Evolutionary conservation across 768 basidiomycete species (phyloP).

Genomic region (Rhodotorula diobovata): DNA sequence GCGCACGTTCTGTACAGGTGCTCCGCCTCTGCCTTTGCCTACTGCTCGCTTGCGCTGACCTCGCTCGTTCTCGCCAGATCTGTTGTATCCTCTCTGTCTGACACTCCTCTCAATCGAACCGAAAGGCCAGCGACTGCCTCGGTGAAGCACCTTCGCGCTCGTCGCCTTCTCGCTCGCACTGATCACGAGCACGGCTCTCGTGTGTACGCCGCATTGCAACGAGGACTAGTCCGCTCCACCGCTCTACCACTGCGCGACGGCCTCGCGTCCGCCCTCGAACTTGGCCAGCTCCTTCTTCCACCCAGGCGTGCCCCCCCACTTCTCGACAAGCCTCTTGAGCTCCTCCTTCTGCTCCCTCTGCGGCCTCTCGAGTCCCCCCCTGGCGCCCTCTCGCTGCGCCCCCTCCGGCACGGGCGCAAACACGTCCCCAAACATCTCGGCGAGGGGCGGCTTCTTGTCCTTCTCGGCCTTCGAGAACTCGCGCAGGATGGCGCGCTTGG

Average conservation of each 20-base stretch:
- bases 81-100: no score
- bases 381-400: conserved; percentile 68
- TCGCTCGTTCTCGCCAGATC: neutral
- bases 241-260: conserved; percentile 35
- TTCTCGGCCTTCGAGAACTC: conserved; percentile 74
- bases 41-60: no score
- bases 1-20: no score
- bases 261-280: conserved; percentile 56
- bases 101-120: no score
- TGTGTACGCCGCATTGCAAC: no score
- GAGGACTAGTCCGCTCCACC: no score
- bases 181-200: no score
- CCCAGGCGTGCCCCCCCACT: conserved; percentile 71
- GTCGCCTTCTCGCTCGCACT: no score
- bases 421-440: conserved; percentile 77
- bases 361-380: conserved; percentile 63
- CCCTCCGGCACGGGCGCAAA: conserved; percentile 54
- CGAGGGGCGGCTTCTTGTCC: conserved; percentile 64
- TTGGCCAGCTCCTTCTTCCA: conserved; percentile 74
- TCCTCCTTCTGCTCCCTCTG: conserved; percentile 77
- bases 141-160: no score
- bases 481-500: conserved; percentile 67
- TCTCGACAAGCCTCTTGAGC: conserved; percentile 64
- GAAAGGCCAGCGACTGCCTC: no score
- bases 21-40: neutral